Evolutionary conservation across 177 flowering plant genomes (phyloP).

Genomic region (Vitis hybrid): DNA sequence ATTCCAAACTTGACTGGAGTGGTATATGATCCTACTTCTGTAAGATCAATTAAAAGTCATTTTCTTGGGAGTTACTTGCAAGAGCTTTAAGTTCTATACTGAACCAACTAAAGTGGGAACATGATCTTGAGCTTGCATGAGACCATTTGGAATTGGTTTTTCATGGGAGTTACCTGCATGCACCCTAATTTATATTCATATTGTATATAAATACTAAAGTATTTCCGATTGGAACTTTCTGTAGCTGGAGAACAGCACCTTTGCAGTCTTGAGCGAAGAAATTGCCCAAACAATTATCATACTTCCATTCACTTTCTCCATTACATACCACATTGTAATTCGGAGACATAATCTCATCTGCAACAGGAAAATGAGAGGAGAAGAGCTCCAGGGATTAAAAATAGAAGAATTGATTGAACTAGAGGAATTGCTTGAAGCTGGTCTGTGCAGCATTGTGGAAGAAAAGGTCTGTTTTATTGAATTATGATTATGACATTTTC

Average conservation of each 20-base stretch:
- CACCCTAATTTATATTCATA: no score
- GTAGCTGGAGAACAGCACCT: constrained; percentile 16
- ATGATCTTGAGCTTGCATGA: no score
- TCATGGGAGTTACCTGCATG: no score
- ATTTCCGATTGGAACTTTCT: not conserved
- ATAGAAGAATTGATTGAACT: constrained; percentile 30
- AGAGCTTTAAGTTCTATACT: no score
- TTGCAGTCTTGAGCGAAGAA: constrained; percentile 21
- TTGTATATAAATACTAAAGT: not conserved
- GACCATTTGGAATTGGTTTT: not conserved
- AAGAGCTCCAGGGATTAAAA: constrained; percentile 34
- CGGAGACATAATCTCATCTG: no score
- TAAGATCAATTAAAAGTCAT: no score
- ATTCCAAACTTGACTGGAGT: no score
- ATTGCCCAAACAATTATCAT: constrained; percentile 6
- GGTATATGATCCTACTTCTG: no score
- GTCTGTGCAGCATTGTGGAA: constrained; percentile 24
- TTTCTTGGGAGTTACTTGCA: no score
- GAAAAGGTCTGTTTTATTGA: constrained; percentile 24
- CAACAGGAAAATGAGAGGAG: constrained; percentile 37
- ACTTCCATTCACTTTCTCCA: no score
- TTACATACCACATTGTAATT: no score
- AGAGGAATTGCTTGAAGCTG: constrained; percentile 25
- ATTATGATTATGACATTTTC: not conserved
- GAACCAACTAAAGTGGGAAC: no score